phyloP scores from a whole-genome alignment of 306 rosid species.

The Sicyos baderoa region DNA sequence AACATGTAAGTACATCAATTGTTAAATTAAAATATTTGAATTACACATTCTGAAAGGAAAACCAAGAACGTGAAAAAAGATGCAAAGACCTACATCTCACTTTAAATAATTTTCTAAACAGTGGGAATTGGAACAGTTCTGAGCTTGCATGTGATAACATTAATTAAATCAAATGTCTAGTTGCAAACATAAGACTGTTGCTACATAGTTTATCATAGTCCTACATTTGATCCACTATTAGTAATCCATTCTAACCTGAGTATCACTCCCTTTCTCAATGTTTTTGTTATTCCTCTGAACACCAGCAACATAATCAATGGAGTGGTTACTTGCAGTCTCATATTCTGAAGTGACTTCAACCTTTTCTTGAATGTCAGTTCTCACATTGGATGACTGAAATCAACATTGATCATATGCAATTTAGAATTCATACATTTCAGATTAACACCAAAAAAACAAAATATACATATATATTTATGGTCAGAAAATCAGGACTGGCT shows the following conservation, averaged over 20 bases:
- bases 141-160: background rate
- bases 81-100: background rate
- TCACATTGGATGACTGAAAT: slow-evolving; percentile 40
- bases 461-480: background rate
- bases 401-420: slow-evolving; percentile 19
- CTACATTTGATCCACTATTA: background rate
- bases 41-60: background rate
- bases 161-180: background rate
- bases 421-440: background rate
- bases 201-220: background rate
- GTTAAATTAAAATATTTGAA: background rate
- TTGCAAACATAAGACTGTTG: background rate
- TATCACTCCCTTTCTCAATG: slow-evolving; percentile 76
- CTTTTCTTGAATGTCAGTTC: slow-evolving; percentile 43
- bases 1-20: background rate
- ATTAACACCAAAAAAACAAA: background rate
- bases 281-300: slow-evolving; percentile 47
- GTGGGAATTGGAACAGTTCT: background rate
- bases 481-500: slow-evolving; percentile 12
- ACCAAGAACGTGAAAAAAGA: background rate
- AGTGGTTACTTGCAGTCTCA: slow-evolving; percentile 58
- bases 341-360: slow-evolving; percentile 74
- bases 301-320: slow-evolving; percentile 51
- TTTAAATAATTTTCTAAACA: background rate
- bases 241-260: slow-evolving; percentile 49